These are phyloP conservation scores for Elsinoe batatas DNA, from an alignment of 2,329 filamentous ascomycete genomes.

Conservation along the genomic window DNA sequence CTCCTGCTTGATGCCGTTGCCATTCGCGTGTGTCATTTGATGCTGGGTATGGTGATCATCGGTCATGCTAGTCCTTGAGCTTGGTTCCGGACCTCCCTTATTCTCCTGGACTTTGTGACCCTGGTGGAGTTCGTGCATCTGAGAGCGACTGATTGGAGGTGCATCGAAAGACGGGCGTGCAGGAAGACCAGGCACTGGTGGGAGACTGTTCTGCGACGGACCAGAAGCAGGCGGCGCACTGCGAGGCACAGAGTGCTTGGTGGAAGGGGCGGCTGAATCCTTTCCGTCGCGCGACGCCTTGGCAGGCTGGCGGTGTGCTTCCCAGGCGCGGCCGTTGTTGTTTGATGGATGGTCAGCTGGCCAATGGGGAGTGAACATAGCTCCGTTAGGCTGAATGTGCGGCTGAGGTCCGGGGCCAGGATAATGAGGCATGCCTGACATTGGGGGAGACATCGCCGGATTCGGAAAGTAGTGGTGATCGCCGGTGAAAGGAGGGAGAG, in stretches of 20 bases:
- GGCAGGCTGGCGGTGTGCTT: too few species aligned
- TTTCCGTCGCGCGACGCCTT: too few species aligned
- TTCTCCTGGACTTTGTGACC: constrained; percentile 32
- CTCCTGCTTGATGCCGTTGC: not conserved
- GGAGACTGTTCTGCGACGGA: constrained; percentile 42
- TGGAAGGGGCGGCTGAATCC: too few species aligned
- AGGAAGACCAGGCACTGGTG: constrained; percentile 48
- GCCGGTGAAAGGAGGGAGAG: too few species aligned
- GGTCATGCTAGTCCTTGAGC: constrained; percentile 34
- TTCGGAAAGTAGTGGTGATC: too few species aligned
- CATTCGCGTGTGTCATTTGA: not conserved
- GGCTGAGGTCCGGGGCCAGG: too few species aligned
- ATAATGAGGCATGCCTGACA: too few species aligned
- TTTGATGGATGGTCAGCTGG: not conserved
- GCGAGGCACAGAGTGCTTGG: not conserved
- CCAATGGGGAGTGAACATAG: too few species aligned
- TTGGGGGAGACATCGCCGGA: too few species aligned
- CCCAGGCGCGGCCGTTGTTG: not conserved
- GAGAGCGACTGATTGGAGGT: constrained; percentile 42
- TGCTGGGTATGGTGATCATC: constrained; percentile 43
- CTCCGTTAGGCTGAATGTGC: too few species aligned
- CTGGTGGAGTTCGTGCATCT: constrained; percentile 49
- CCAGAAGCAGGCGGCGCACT: not conserved
- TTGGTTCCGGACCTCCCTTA: constrained; percentile 28
- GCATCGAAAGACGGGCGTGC: constrained; percentile 50